Evolutionary conservation across 2,329 filamentous ascomycete genomes (phyloP), one percentile per base, ranked within the genome.

Genomic region (Penicillium sclerotiorum): DNA sequence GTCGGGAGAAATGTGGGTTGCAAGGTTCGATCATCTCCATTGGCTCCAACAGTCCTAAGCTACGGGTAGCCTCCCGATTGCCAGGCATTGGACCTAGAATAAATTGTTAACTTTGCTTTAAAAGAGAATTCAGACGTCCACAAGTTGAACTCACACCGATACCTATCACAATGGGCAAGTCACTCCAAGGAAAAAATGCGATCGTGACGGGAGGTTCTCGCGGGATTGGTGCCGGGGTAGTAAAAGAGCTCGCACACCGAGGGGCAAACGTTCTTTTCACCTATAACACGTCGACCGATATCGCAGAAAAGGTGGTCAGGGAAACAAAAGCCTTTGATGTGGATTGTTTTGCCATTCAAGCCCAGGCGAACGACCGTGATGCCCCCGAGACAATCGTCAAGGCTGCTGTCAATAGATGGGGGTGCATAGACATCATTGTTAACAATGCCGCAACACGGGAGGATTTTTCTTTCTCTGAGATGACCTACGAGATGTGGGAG

Each of bases 151-250:
- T n/a, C n/a, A n/a, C n/a, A n/a, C n/a, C n/a, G n/a, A n/a, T n/a
- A n/a, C n/a, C n/a, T n/a, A n/a, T n/a, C n/a, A n/a, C n/a, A n/a
- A n/a, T n/a, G n/a, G n/a, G n/a, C n/a, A 41, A 40, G 7, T 52
- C 50, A 3, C 43, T 53, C 8, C 42, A 43, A 20, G 65, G 62
- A 22, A 73, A 71, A 47, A 65, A 72, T 1, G 77, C 77, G 28
- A 76, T 80, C 35, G 72, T 80, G 1, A 80, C 77, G 2, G 78
- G 79, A 8, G 73, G 72, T 12, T 76, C 75, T n/a, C 66, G 78
- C 51, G 77, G 77, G 5, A 78, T 82, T 8, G 78, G 79, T 20
- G 71, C 69, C 25, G 73, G 69, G 39, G 71, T 81, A 35, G 78
- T 76, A 17, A 63, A 75, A 33, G 75, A 79, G 45, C 61, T 81